Evolutionary conservation across 768 basidiomycete genomes (phyloP), one percentile per base, ranked within the genome.

Genomic region (Naganishia onofrii): DNA sequence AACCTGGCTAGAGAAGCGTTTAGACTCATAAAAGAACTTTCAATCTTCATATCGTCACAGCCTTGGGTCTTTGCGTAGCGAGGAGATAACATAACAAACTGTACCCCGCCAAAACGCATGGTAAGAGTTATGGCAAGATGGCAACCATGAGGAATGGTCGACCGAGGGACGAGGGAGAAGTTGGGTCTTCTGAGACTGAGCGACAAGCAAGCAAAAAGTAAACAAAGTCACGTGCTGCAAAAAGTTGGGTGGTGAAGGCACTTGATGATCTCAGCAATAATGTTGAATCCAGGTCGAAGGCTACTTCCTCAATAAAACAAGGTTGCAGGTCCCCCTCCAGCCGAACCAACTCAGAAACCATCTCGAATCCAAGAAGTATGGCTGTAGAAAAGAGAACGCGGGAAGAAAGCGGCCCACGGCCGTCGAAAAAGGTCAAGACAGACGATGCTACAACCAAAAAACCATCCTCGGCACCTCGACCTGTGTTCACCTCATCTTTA

Each of bases 401-500:
- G 2, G 60, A 63, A n/a, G 60, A 63, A 42, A 42, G 23, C 60
- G 60, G 60, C 36, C 46, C 60, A 15, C 38, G 60, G 23, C 60
- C 60, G 9, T 46, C 60, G 10, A 63, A 63, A 36, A 63, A 63
- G 26, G 60, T 42, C 36, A 63, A 63, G 42, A 63, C 60, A 13
- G 60, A 44, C 38, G 60, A 63, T n/a, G 60, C 17, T 13, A 5
- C 60, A 13, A 29, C 38, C 60, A 63, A 63, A 26, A 63, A 63
- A 28, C 60, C 60, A 12, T 46, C 60, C n/a, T n/a, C 60, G 38
- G 60, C 60, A 19, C 69, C 69, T 65, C 69, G 69, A 70, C 76
- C 80, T 0, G 69, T 78, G 3, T 82, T 81, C 73, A 73, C 71
- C 13, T 81, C 80, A 5, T 72, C 77, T 17, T 71, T 82, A 28